These are phyloP conservation scores for Cyphellophora attinorum DNA, from an alignment of 2,329 filamentous ascomycete species.

Conservation along the genomic window DNA sequence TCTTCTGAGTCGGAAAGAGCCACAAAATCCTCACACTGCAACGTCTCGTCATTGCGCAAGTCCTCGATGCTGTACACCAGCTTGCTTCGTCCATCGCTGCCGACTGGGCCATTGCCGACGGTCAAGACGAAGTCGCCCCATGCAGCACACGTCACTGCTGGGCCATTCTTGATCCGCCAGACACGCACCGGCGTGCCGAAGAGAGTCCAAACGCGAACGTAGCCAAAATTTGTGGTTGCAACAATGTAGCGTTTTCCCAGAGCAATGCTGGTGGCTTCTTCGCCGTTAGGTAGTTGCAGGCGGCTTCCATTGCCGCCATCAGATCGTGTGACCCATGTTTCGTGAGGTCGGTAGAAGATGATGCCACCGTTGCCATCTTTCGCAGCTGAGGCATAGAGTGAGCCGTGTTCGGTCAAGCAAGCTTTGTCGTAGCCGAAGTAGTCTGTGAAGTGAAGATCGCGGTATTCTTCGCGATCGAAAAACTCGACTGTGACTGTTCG, in stretches of 20 bases:
- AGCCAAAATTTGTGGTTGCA: constrained; percentile 75
- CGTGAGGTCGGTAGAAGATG: constrained; percentile 94
- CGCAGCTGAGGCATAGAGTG: constrained; percentile 29
- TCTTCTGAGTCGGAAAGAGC: constrained; percentile 50
- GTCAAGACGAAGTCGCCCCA: constrained; percentile 97
- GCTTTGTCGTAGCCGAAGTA: constrained; percentile 94
- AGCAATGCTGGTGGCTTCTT: constrained; percentile 78
- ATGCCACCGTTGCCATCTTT: constrained; percentile 57
- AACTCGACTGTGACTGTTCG: constrained; percentile 96
- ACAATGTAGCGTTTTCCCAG: constrained; percentile 86
- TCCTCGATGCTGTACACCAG: constrained; percentile 91
- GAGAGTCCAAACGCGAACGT: constrained; percentile 84
- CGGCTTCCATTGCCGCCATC: constrained; percentile 61
- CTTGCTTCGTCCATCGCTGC: constrained; percentile 64
- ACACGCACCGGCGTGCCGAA: constrained; percentile 84
- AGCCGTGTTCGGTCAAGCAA: constrained; percentile 55
- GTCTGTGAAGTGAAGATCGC: constrained; percentile 96
- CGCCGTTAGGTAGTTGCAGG: constrained; percentile 76
- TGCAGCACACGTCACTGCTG: constrained; percentile 84
- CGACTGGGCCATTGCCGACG: constrained; percentile 81
- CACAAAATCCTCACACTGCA: constrained; percentile 86
- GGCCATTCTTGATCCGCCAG: constrained; percentile 82
- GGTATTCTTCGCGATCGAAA: constrained; percentile 84
- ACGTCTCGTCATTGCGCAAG: constrained; percentile 85
- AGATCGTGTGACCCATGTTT: constrained; percentile 83